These are phyloP conservation scores for Ophiorrhiza pumila DNA, from an alignment of 257 asterid species.

Conservation along the genomic window DNA sequence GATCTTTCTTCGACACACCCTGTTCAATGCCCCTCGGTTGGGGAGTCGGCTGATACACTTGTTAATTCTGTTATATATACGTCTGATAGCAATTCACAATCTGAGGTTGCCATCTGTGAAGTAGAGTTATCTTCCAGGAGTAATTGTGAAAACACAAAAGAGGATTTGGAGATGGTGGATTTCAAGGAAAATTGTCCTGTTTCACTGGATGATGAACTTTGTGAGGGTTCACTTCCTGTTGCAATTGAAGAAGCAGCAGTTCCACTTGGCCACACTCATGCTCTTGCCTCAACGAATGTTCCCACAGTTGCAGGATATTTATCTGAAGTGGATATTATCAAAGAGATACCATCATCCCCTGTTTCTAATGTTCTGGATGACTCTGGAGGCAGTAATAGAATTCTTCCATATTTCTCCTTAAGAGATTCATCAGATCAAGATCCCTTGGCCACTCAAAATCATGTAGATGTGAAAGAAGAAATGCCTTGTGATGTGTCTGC, in stretches of 20 bases:
- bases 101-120: conserved; percentile 20
- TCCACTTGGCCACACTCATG: conserved; percentile 14
- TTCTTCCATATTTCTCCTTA: conserved; percentile 10
- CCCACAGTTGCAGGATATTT: conserved; percentile 3
- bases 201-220: conserved; percentile 32
- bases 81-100: conserved; percentile 27
- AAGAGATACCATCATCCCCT: conserved; percentile 16
- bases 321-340: conserved; percentile 10
- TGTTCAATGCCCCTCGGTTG: conserved; percentile 30
- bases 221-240: conserved; percentile 16
- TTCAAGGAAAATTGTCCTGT: conserved; percentile 30
- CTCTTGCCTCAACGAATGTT: conserved; percentile 14
- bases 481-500: conserved; percentile 20
- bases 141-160: conserved; percentile 27
- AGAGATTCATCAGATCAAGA: conserved; percentile 20
- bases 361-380: conserved; percentile 36
- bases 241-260: conserved; percentile 27
- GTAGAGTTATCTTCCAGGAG: conserved; percentile 22
- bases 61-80: conserved; percentile 30
- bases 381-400: conserved; percentile 16
- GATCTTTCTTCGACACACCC: conserved; percentile 27
- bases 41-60: conserved; percentile 24
- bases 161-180: conserved; percentile 28
- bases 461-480: conserved; percentile 25
- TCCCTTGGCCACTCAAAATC: conserved; percentile 18